A percentile compares a stretch with the other conserved stretches of the same genome.
These are phyloP conservation scores for Lentinula novae-zelandiae DNA, from an alignment of 1,284 basidiomycete genomes.

Conservation along the genomic window DNA sequence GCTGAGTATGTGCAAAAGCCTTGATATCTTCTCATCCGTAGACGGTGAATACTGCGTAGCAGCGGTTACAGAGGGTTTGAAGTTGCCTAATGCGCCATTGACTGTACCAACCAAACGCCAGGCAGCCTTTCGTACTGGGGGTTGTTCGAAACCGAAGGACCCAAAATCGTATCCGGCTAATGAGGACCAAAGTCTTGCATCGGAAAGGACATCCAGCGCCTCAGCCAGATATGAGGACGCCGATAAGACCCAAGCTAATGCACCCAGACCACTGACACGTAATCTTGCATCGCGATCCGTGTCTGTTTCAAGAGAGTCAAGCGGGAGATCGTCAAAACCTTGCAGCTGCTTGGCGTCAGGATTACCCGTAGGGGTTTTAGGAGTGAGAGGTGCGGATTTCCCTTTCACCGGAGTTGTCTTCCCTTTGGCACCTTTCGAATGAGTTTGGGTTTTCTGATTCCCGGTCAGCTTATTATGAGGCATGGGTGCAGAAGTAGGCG, in stretches of 20 bases:
- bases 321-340: conserved; percentile 46
- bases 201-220: conserved; percentile 5
- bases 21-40: conserved; percentile 25
- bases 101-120: conserved; percentile 52
- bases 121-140: conserved; percentile 61
- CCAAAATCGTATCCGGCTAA: conserved; percentile 33
- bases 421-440: not conserved
- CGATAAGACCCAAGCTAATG: conserved; percentile 50
- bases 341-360: conserved; percentile 23
- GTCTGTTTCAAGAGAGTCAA: conserved; percentile 42
- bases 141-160: conserved; percentile 59
- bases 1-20: conserved; percentile 49
- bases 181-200: conserved; percentile 32
- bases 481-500: conserved; percentile 22
- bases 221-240: not conserved
- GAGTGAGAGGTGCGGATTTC: conserved; percentile 11
- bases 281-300: conserved; percentile 69
- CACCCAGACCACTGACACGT: conserved; percentile 70
- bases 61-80: not conserved
- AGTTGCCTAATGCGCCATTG: not conserved
- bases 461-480: not conserved
- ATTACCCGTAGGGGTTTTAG: conserved; percentile 22
- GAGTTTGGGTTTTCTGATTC: not conserved
- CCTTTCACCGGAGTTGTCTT: not conserved
- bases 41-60: not conserved